Conservation (phyloP, 768 basidiomycete species). For the Hygrophorus russula region DNA sequence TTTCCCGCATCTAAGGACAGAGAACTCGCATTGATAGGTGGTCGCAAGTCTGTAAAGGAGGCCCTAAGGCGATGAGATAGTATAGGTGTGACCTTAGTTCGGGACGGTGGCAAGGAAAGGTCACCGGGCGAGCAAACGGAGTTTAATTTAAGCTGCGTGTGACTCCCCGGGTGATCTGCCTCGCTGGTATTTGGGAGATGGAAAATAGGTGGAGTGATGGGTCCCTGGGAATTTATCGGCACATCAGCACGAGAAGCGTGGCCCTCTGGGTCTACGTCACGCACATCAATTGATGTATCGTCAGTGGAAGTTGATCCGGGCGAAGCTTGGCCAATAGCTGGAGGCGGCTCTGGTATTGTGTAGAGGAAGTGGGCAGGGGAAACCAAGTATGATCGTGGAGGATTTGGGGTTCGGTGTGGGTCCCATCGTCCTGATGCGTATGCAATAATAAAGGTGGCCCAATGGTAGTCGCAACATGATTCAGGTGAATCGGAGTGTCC, state of each 20-base stretch:
- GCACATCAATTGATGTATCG: not conserved
- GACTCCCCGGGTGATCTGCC: not conserved
- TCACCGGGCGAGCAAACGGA: too few species aligned
- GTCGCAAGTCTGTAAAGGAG: constrained; percentile 14
- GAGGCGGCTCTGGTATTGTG: constrained; percentile 15
- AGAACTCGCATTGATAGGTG: not conserved
- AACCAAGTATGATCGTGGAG: constrained; percentile 26
- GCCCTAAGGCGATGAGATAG: constrained; percentile 23
- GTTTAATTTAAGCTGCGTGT: too few species aligned
- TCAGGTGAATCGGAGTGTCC: constrained; percentile 6
- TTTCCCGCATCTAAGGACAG: not conserved
- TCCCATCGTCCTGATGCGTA: constrained; percentile 77
- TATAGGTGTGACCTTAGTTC: constrained; percentile 9
- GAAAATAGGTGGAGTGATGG: not conserved
- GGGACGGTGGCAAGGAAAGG: too few species aligned
- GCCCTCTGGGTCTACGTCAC: not conserved
- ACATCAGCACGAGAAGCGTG: too few species aligned
- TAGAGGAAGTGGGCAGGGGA: constrained; percentile 12
- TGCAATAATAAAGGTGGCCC: constrained; percentile 67
- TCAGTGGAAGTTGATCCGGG: not conserved
- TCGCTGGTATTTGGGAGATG: not conserved
- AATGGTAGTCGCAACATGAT: constrained; percentile 33
- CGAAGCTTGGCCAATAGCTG: not conserved
- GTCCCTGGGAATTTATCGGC: not conserved
- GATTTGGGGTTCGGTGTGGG: constrained; percentile 57